Evolutionary conservation across 305 asterid species (phyloP), one percentile per base, ranked within the genome.

Genomic region (Stenogyne calaminthoides): DNA sequence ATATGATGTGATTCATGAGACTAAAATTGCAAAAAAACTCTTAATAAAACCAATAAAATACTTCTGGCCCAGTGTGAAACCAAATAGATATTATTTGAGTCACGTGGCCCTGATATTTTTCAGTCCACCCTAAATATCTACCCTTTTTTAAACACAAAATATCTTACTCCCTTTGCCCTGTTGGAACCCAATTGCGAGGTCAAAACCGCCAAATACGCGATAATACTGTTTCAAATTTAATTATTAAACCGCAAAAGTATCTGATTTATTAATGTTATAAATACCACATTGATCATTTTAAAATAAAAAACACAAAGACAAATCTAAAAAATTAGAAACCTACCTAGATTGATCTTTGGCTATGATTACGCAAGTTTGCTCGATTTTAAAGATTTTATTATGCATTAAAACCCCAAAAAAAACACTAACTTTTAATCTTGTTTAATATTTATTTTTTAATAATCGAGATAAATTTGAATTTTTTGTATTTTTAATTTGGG

Each of bases 91-190:
- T 56, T 55, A 19, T 56, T 49, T 49, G 22, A 49, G 2, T 56
- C 34, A 56, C 62, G 15, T 56, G 62, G 36, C 62, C 15, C 25
- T 56, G 62, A 56, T 56, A 56, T 56, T 56, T 56, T 56, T 22
- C 3, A 4, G 11, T 8, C 36, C 37, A 56, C 36, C 36, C 15
- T 22, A 56, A 56, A 56, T 56, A 56, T 56, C 62, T 56, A 0
- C 1, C 14, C 67, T n/a, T 46, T 46, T 46, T 8, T 15, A 34
- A 39, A 9, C 29, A 16, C 10, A 49, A 49, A 47, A 49, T 49
- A 49, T 49, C 56, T 37, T 9, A 7, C 2, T 0, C 29, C 36
- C 36, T 46, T n/a, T 44, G 3, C 1, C 56, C 56, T 15, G 15
- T 47, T 47, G 18, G 20, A 46, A n/a, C 54, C 54, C 15, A 47